Conservation (phyloP, 176 grass and related monocot species). For the Chrysopogon serrulatus region DNA sequence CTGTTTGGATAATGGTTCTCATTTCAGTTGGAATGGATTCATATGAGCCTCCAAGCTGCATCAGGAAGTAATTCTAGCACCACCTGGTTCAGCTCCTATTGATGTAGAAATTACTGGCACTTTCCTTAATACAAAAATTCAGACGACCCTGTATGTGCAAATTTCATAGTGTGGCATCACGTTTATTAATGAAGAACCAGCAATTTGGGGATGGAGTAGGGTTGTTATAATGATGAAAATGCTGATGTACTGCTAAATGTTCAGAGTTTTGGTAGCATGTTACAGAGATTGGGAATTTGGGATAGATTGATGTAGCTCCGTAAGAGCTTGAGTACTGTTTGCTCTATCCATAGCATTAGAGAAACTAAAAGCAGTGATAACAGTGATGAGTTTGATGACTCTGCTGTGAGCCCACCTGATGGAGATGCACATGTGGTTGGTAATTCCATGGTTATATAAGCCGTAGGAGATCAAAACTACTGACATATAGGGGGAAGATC, state of each 20-base stretch:
- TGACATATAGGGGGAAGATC: not conserved
- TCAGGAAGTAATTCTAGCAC: not conserved
- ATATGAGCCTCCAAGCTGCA: not conserved
- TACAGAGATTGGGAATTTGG: not conserved
- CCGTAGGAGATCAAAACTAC: not conserved
- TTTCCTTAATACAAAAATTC: not conserved
- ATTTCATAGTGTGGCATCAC: constrained; percentile 5
- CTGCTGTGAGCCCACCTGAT: constrained; percentile 20
- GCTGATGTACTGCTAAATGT: not conserved
- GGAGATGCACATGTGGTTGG: constrained; percentile 16
- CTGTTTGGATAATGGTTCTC: not conserved
- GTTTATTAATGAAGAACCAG: not conserved
- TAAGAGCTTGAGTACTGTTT: not conserved
- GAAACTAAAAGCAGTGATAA: not conserved
- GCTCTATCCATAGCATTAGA: not conserved
- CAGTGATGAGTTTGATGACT: constrained; percentile 22
- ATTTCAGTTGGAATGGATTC: not conserved
- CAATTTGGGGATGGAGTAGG: not conserved
- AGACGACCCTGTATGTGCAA: not conserved
- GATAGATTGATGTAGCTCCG: constrained; percentile 9
- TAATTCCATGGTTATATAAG: constrained; percentile 11
- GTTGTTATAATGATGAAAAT: constrained; percentile 13
- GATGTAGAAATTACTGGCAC: not conserved
- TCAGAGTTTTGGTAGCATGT: constrained; percentile 17
- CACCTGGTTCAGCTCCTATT: not conserved